phyloP scores from a whole-genome alignment of 2,329 filamentous ascomycete species.

The Ilyonectria destructans region DNA sequence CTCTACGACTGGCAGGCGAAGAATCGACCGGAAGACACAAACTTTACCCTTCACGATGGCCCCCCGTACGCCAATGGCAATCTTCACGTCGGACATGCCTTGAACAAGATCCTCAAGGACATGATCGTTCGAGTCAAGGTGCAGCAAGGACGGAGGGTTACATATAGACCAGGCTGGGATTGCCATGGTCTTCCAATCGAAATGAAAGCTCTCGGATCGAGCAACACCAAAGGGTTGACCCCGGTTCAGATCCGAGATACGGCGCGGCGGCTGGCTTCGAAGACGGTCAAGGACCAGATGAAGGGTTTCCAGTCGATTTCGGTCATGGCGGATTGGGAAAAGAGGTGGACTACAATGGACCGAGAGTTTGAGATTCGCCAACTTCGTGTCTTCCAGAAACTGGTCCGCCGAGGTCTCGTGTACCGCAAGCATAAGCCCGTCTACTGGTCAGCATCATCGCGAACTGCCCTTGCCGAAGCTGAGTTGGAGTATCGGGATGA shows the following conservation, averaged over 20 bases:
- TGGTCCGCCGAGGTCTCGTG: slow-evolving; percentile 82
- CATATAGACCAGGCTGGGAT: slow-evolving; percentile 95
- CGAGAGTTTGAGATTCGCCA: slow-evolving; percentile 82
- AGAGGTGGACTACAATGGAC: slow-evolving; percentile 86
- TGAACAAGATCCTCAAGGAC: slow-evolving; percentile 98
- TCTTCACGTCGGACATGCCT: slow-evolving; percentile 92
- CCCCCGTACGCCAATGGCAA: slow-evolving; percentile 96
- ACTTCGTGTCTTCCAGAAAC: slow-evolving; percentile 81
- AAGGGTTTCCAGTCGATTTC: slow-evolving; percentile 81
- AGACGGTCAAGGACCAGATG: slow-evolving; percentile 82
- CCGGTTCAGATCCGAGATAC: slow-evolving; percentile 74
- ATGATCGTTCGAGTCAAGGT: slow-evolving; percentile 89
- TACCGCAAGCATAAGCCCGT: slow-evolving; percentile 87
- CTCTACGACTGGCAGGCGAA: slow-evolving; percentile 89
- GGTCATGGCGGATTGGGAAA: slow-evolving; percentile 87
- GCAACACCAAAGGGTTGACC: slow-evolving; percentile 60
- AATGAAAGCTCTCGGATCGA: slow-evolving; percentile 86
- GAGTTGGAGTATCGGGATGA: slow-evolving; percentile 88
- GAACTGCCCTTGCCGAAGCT: slow-evolving; percentile 86
- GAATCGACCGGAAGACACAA: slow-evolving; percentile 68
- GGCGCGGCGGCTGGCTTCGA: slow-evolving; percentile 77
- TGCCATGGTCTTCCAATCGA: slow-evolving; percentile 98
- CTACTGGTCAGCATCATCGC: slow-evolving; percentile 87
- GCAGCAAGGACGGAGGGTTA: slow-evolving; percentile 78
- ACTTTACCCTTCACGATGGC: slow-evolving; percentile 93